Evolutionary conservation across 176 grass and related monocot genomes (phyloP), one percentile per base, ranked within the genome.

Genomic region (Olyra latifolia): DNA sequence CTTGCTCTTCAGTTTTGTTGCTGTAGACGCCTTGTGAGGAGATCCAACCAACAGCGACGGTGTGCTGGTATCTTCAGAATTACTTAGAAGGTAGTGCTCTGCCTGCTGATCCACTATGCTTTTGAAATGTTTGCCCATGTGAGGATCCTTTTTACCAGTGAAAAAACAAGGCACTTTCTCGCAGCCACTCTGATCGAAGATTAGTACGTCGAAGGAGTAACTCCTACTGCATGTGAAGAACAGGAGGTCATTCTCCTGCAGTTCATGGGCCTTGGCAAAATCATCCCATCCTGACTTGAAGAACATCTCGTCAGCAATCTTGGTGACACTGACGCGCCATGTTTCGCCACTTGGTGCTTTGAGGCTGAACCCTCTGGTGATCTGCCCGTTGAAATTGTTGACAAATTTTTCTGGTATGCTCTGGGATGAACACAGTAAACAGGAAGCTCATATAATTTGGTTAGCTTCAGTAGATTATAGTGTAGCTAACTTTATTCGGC

Each of bases 201-300:
- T 70, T 28, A 70, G 48, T 55, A 94, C 92, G 59, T 89, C 79
- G 39, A 91, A 94, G 55, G 79, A 84, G 11, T 29, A 80, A 14
- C 15, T 59, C 44, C 89, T 71, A 14, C 22, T 79, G 63, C 53
- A 71, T 32, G 62, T 78, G 71, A 91, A 89, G 62, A 94, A 6
- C 30, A 91, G 52, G 13, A 87, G 32, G 30, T 91, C 92, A 7
- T 84, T 74, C 63, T 80, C 75, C 73, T 70, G 75, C 17, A 89
- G 46, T 28, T 69, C 73, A 41, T 94, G 80, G n/a, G 83, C 89
- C 70, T 45, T 87, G 58, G 70, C 83, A 52, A 94, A 94, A 29
- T 82, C 71, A 24, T 39, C 78, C 92, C 89, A 91, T 30, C 83
- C 83, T 10, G 75, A 76, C 20, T 2, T 64, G 46, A 91, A 64